Percentiles rank a stretch among this genome's conserved stretches.
phyloP scores from a whole-genome alignment of 2,329 filamentous ascomycete genomes.

The Cladosporium sp. region DNA sequence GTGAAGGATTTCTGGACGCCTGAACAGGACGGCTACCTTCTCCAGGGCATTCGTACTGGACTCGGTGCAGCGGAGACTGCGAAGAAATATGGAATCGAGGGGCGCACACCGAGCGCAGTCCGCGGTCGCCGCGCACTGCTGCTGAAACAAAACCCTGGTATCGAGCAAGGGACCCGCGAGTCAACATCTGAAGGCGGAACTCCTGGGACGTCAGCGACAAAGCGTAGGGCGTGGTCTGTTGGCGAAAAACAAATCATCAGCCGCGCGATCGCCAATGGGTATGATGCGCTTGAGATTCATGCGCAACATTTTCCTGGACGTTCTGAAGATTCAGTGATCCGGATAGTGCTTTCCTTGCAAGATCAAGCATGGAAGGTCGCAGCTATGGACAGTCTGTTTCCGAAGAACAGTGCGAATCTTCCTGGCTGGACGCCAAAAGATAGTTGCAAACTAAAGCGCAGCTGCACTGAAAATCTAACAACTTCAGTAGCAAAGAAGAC shows the following conservation, averaged over 20 bases:
- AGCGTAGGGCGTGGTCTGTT: constrained; percentile 1
- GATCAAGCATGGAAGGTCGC: constrained; percentile 15
- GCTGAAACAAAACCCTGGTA: constrained; percentile 4
- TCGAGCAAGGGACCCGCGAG: neutral
- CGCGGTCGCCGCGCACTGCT: constrained; percentile 2
- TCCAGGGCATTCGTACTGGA: neutral
- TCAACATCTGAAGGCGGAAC: neutral
- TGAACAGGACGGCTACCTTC: constrained; percentile 4
- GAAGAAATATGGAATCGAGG: neutral
- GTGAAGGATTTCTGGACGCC: neutral
- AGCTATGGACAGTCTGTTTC: constrained; percentile 7
- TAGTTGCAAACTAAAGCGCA: constrained; percentile 15
- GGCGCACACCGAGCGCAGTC: constrained; percentile 16
- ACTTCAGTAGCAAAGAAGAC: neutral
- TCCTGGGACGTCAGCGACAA: neutral
- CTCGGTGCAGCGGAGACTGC: neutral
- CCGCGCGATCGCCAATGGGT: constrained; percentile 8
- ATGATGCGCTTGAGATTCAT: constrained; percentile 12
- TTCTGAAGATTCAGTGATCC: constrained; percentile 6
- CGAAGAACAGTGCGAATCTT: constrained; percentile 6
- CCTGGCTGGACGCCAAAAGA: constrained; percentile 17
- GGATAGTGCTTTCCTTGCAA: constrained; percentile 7
- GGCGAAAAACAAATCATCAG: constrained; percentile 7
- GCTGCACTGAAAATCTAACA: neutral
- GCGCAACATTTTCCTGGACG: neutral